Percentiles rank a stretch among this genome's conserved stretches.
These are phyloP conservation scores for Entoloma clypeatum DNA, from an alignment of 1,284 basidiomycete species.

Conservation along the genomic window DNA sequence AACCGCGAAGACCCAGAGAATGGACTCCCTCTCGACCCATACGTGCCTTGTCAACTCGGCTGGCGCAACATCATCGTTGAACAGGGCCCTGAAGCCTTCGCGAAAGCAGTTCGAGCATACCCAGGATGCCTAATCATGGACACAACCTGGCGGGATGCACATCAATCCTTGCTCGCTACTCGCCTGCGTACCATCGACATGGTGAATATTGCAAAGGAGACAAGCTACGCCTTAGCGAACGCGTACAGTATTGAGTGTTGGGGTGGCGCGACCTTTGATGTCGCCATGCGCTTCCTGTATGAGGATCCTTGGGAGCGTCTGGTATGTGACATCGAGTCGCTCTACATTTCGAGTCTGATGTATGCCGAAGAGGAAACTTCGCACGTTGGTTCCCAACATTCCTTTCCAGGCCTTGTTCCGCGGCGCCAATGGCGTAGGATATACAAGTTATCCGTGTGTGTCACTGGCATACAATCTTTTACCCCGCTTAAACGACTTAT, in stretches of 20 bases:
- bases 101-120: conserved; percentile 96
- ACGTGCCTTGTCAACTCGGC: conserved; percentile 80
- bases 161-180: conserved; percentile 96
- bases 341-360: conserved; percentile 4
- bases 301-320: conserved; percentile 99
- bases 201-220: conserved; percentile 98
- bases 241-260: conserved; percentile 98
- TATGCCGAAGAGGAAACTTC: conserved; percentile 69
- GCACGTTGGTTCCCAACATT: conserved; percentile 97
- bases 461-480: neutral
- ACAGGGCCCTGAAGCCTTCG: conserved; percentile 97
- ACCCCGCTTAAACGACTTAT: conserved; percentile 6
- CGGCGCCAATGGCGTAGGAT: conserved; percentile 98
- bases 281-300: conserved; percentile 99
- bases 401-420: conserved; percentile 98
- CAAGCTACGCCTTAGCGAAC: conserved; percentile 91
- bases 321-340: conserved; percentile 40
- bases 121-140: conserved; percentile 96
- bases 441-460: conserved; percentile 94
- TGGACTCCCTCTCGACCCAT: conserved; percentile 74
- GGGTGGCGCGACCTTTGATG: conserved; percentile 99
- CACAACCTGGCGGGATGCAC: conserved; percentile 99
- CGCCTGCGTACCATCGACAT: conserved; percentile 96
- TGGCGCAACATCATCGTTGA: conserved; percentile 99
- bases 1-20: conserved; percentile 74